phyloP scores from a whole-genome alignment of 2,329 filamentous ascomycete genomes.

The Cladosporium sp. region DNA sequence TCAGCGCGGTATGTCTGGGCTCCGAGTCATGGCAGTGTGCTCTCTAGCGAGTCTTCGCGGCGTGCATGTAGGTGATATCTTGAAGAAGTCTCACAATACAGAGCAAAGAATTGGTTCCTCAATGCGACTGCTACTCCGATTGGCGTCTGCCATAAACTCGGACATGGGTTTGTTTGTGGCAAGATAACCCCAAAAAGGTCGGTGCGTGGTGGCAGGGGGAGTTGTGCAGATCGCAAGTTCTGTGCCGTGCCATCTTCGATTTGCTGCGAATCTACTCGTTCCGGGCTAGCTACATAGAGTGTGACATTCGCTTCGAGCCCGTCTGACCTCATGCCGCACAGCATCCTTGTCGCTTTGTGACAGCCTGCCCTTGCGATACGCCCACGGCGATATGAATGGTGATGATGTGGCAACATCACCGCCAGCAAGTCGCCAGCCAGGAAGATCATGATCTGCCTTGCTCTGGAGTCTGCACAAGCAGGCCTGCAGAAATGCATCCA shows the following conservation, averaged over 20 bases:
- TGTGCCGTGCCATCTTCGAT: constrained; percentile 17
- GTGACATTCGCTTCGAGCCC: constrained; percentile 7
- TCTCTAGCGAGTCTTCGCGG: neutral
- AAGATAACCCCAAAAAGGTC: neutral
- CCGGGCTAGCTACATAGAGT: neutral
- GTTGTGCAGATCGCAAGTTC: constrained; percentile 9
- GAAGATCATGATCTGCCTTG: constrained; percentile 13
- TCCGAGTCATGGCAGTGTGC: neutral
- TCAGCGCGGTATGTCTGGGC: neutral
- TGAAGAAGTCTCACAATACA: neutral
- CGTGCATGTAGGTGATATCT: neutral
- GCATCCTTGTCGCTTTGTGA: constrained; percentile 13
- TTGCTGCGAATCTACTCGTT: neutral
- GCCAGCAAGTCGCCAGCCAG: constrained; percentile 1
- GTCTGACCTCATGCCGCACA: constrained; percentile 19
- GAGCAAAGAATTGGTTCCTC: neutral
- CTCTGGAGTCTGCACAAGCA: neutral
- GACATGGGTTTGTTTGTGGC: neutral
- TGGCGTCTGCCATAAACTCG: neutral
- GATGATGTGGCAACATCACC: constrained; percentile 19
- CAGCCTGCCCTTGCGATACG: constrained; percentile 12
- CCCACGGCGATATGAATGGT: constrained; percentile 6
- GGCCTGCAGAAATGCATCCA: neutral
- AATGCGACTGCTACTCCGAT: neutral
- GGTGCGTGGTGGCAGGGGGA: neutral